Percentiles rank a stretch among this genome's conserved stretches.
Conservation (phyloP, 345 rosid genomes). For the Eucalyptus cloeziana region DNA sequence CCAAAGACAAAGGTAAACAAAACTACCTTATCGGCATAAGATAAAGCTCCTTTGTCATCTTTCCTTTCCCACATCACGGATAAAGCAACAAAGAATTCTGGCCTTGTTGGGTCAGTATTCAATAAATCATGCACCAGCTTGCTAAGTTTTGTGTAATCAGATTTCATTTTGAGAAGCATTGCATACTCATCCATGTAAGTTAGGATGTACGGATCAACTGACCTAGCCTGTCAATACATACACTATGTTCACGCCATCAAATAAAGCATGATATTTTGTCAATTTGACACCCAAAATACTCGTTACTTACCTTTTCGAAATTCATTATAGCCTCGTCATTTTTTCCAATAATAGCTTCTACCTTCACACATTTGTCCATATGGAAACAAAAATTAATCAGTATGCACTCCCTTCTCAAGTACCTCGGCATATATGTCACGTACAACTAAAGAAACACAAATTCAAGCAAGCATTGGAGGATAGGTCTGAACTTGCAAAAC, state of each 20-base stretch:
- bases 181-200: slow-evolving; percentile 99
- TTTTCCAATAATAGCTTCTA: slow-evolving; percentile 94
- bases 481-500: neutral
- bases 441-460: neutral
- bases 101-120: slow-evolving; percentile 73
- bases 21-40: slow-evolving; percentile 94
- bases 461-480: neutral
- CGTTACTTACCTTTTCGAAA: slow-evolving; percentile 70
- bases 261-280: neutral
- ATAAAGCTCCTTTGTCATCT: slow-evolving; percentile 76
- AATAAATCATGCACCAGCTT: slow-evolving; percentile 90
- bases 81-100: slow-evolving; percentile 87
- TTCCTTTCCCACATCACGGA: slow-evolving; percentile 80
- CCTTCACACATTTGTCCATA: slow-evolving; percentile 18
- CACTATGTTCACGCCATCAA: neutral
- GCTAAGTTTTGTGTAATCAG: slow-evolving; percentile 68
- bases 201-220: slow-evolving; percentile 74
- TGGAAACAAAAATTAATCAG: neutral
- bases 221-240: slow-evolving; percentile 60
- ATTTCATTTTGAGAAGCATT: slow-evolving; percentile 81
- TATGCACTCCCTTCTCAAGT: neutral
- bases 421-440: neutral
- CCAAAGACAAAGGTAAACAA: neutral
- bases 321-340: slow-evolving; percentile 80
- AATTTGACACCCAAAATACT: neutral